Conservation (phyloP, 2,329 filamentous ascomycete species). For the Nectriaceae sp. region DNA sequence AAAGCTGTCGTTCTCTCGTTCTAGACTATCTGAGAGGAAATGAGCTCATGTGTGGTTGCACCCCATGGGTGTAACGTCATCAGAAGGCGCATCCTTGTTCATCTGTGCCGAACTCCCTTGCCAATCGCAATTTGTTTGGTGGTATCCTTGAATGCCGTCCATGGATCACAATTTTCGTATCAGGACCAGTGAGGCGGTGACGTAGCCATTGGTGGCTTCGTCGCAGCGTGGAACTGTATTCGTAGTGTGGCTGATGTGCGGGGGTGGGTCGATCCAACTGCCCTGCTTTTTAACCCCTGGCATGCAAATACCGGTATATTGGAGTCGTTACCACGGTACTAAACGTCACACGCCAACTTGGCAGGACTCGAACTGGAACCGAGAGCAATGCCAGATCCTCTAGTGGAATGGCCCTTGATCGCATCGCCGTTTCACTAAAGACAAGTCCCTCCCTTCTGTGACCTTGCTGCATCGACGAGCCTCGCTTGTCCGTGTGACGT, state of each 20-base stretch:
- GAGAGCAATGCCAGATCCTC: not conserved
- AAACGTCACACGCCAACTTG: too few relatives aligned
- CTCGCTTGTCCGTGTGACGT: not conserved
- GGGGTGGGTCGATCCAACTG: not conserved
- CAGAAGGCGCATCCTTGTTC: not conserved
- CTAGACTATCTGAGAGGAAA: too few relatives aligned
- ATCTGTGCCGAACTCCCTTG: not conserved
- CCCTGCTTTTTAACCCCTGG: not conserved
- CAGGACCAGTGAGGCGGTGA: not conserved
- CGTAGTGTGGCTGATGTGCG: not conserved
- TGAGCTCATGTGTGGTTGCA: not conserved
- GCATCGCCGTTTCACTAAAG: not conserved
- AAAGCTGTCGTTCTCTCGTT: too few relatives aligned
- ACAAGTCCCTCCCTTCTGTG: not conserved
- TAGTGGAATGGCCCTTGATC: not conserved
- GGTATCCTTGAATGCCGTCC: not conserved
- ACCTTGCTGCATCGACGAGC: not conserved
- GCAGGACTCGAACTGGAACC: not conserved
- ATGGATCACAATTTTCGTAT: not conserved
- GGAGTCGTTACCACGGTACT: too few relatives aligned
- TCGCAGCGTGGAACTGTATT: too few relatives aligned
- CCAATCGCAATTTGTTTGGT: too few relatives aligned
- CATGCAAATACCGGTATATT: too few relatives aligned
- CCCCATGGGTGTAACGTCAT: not conserved
- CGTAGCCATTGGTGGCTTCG: constrained; percentile 2